Evolutionary conservation across 495 filamentous ascomycete species (phyloP), one percentile per base, ranked within the genome.

Genomic region (Penicillium coffeae): DNA sequence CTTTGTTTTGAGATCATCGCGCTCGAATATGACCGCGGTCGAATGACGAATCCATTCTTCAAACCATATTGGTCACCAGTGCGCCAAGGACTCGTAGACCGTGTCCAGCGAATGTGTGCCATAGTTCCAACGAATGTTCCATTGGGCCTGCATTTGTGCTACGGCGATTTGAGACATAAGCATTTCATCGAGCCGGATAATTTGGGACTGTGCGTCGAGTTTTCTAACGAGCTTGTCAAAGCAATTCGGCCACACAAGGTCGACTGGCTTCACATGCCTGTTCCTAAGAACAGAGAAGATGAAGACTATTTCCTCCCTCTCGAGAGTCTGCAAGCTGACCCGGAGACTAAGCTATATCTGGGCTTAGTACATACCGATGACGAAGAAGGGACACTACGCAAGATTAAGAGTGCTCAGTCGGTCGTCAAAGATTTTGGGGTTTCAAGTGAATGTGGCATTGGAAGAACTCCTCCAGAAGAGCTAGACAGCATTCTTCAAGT

Each of bases 121-220:
- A 38, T 36, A 1, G 58, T 75, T 3, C 60, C 59, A 10, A 20
- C 41, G 10, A 63, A 66, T 51, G 64, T 75, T 0, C 60, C 63
- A 35, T 20, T 76, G 34, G 68, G 66, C 8, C 67, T 66, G 33
- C 73, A 76, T 52, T 58, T 76, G 16, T 78, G 73, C 51, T 78
- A 76, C 44, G 71, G 73, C 39, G 72, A 76, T 45, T 43, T 66
- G 1, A 47, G 44, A 3, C 70, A 75, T 45, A 55, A 54, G 36
- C 74, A 73, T 58, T 75, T 70, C 25, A 34, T 72, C 13, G 66
- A 76, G 42, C 73, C 74, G 0, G 44, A 61, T 5, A 62, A 72
- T 42, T 40, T 59, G 21, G 38, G 42, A 3, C 38, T 69, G 7
- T 15, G 59, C 18, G 65, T 71, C 3, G 45, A 64, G 18, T 33